Percentiles rank a stretch among this genome's conserved stretches.
These are phyloP conservation scores for Aspergillus sparsus DNA, from an alignment of 495 filamentous ascomycete genomes.

Conservation along the genomic window DNA sequence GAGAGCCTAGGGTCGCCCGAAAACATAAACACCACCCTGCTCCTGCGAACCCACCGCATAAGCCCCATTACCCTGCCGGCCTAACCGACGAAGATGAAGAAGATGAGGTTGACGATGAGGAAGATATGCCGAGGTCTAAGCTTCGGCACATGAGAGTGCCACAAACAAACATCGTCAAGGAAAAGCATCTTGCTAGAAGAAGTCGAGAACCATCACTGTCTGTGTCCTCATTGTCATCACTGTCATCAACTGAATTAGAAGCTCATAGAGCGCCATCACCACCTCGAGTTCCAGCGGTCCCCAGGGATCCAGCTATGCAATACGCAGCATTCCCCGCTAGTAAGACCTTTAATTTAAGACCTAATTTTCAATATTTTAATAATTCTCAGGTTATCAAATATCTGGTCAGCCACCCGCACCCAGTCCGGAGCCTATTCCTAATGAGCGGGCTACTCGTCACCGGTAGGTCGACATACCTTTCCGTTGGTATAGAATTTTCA, in stretches of 20 bases:
- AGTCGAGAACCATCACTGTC: conserved; percentile 13
- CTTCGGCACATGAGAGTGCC: conserved; percentile 5
- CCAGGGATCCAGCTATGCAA: conserved; percentile 8
- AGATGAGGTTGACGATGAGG: conserved; percentile 18
- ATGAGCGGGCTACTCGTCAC: conserved; percentile 17
- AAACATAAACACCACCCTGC: conserved; percentile 9
- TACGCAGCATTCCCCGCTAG: conserved; percentile 7
- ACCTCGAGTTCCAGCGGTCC: conserved; percentile 5
- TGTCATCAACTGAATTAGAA: conserved; percentile 18
- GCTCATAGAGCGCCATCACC: conserved; percentile 16
- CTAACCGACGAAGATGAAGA: conserved; percentile 14
- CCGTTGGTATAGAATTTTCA: background rate
- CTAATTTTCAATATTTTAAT: background rate
- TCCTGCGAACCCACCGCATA: conserved; percentile 4
- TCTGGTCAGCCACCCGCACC: conserved; percentile 22
- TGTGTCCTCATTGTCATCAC: conserved; percentile 11
- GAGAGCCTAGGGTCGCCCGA: background rate
- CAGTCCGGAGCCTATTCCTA: conserved; percentile 19
- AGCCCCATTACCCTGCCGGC: conserved; percentile 12
- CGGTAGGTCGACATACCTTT: conserved; percentile 10
- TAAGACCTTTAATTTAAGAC: conserved; percentile 1
- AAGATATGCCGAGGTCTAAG: conserved; percentile 1
- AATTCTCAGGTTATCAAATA: background rate
- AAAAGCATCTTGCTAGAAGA: conserved; percentile 7
- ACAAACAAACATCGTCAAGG: conserved; percentile 5